Evolutionary conservation across 2,329 filamentous ascomycete species (phyloP).

Genomic region (Teratosphaeria nubilosa): DNA sequence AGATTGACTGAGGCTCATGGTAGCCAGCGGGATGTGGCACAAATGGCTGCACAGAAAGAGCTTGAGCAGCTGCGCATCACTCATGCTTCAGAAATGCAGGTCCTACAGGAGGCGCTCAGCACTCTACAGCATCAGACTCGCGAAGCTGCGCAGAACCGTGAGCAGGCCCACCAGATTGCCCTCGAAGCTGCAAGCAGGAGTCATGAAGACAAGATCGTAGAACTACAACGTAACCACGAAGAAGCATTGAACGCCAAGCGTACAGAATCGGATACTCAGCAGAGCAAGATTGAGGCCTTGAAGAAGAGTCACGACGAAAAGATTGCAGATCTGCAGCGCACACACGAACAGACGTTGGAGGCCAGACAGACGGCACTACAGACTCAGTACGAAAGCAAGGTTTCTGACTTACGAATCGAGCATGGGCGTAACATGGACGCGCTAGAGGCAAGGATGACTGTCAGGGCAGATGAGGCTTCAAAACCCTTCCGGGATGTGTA

Average conservation of each 20-base stretch:
- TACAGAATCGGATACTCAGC: background rate
- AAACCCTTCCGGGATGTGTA: conserved; percentile 2
- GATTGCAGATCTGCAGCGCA: background rate
- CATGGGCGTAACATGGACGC: background rate
- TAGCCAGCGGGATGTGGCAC: background rate
- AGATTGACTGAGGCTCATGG: conserved; percentile 1
- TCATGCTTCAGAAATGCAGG: conserved; percentile 1
- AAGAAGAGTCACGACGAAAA: background rate
- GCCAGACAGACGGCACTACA: background rate
- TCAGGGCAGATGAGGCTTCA: background rate
- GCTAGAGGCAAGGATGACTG: background rate
- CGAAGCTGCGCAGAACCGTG: background rate
- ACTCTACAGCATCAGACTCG: conserved; percentile 1
- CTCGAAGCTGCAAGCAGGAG: background rate
- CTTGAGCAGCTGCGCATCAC: conserved; percentile 1
- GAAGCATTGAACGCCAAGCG: background rate
- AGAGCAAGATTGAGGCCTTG: background rate
- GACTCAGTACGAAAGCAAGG: background rate
- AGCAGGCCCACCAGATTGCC: background rate
- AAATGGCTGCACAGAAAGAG: conserved; percentile 2
- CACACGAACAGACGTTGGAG: background rate
- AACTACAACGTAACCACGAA: background rate
- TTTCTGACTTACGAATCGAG: background rate
- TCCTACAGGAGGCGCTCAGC: conserved; percentile 2
- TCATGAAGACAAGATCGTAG: background rate